Evolutionary conservation across 306 rosid genomes (phyloP).

Genomic region (Quillaja saponaria): DNA sequence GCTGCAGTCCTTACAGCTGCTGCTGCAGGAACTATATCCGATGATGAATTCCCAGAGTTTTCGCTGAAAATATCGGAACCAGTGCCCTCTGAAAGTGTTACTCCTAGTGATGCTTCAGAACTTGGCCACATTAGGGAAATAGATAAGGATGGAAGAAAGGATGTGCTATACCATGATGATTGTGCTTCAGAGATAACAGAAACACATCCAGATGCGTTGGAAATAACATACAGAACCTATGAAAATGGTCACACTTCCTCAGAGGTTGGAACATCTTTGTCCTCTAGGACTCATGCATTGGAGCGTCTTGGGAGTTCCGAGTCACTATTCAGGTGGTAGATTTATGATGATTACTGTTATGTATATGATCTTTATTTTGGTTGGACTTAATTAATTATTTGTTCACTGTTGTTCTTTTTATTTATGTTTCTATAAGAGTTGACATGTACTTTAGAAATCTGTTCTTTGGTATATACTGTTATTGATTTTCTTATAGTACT

Average conservation of each 20-base stretch:
- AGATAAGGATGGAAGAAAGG: slow-evolving; percentile 56
- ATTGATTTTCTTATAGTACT: slow-evolving; percentile 17
- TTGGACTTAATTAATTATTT: slow-evolving; percentile 6
- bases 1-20: slow-evolving; percentile 71
- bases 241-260: slow-evolving; percentile 59
- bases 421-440: slow-evolving; percentile 22
- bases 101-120: slow-evolving; percentile 70
- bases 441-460: slow-evolving; percentile 14
- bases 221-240: slow-evolving; percentile 49
- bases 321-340: slow-evolving; percentile 73
- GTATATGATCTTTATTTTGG: slow-evolving; percentile 20
- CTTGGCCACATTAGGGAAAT: slow-evolving; percentile 50
- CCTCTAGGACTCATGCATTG: slow-evolving; percentile 39
- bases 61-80: slow-evolving; percentile 56
- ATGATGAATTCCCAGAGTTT: slow-evolving; percentile 50
- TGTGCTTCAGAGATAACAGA: slow-evolving; percentile 49
- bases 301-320: slow-evolving; percentile 74
- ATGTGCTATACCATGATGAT: slow-evolving; percentile 46
- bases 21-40: slow-evolving; percentile 77
- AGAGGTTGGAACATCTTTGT: slow-evolving; percentile 41
- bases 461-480: slow-evolving; percentile 6
- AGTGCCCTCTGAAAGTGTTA: slow-evolving; percentile 63
- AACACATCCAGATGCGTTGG: slow-evolving; percentile 38
- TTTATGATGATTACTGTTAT: slow-evolving; percentile 18
- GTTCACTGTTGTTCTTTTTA: slow-evolving; percentile 14